Evolutionary conservation across 352 stramenopile genomes (phyloP).

Genomic region (Blastocystis hominis): DNA sequence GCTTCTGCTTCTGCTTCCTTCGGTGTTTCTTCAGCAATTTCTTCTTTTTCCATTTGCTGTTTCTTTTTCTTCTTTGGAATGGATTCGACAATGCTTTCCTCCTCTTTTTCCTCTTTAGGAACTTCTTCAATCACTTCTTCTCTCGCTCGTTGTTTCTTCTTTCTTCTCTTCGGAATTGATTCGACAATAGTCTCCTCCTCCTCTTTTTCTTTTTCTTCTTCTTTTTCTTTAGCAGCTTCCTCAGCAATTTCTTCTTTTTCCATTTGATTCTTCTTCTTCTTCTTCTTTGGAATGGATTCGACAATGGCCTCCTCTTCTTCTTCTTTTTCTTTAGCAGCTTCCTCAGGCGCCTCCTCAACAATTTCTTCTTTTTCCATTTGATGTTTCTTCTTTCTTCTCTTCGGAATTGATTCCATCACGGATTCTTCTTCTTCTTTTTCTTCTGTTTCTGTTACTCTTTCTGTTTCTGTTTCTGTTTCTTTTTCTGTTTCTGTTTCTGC

Average conservation of each 20-base stretch:
- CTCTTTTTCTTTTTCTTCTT: background rate
- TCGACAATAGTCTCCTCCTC: background rate
- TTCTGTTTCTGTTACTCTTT: background rate
- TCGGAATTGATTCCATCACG: too few species aligned
- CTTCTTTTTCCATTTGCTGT: too few species aligned
- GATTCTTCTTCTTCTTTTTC: background rate
- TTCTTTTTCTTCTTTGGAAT: background rate
- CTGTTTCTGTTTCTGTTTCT: background rate
- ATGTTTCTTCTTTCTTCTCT: background rate
- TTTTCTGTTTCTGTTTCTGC: too few species aligned
- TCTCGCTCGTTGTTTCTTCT: background rate
- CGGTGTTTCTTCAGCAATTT: too few species aligned
- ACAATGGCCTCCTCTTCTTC: background rate
- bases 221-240: background rate
- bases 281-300: background rate
- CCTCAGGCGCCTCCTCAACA: background rate
- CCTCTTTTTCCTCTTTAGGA: background rate
- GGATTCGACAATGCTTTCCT: background rate
- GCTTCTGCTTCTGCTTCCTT: too few species aligned
- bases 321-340: background rate
- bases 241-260: background rate
- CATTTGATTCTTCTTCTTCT: background rate
- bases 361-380: conserved; percentile 2
- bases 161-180: background rate
- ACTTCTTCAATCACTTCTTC: background rate